A percentile compares a stretch with the other conserved stretches of the same genome.
phyloP scores from a whole-genome alignment of 2,329 filamentous ascomycete species.

The Phaeomoniella chlamydospora region DNA sequence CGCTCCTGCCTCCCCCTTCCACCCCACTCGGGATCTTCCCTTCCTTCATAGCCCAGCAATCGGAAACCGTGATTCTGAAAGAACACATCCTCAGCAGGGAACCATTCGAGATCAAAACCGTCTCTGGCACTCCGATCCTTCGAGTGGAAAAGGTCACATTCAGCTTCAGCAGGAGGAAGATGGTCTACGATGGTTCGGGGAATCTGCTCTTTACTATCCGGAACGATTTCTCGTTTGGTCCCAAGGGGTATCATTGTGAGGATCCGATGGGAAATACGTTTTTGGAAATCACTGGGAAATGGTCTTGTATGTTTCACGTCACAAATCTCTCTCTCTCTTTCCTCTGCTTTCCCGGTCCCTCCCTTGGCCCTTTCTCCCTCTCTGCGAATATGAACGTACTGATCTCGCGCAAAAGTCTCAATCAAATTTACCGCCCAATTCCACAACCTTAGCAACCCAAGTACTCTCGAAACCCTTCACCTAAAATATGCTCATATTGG shows the following conservation, averaged over 20 bases:
- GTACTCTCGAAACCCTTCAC: constrained; percentile 29
- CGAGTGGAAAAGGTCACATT: constrained; percentile 1
- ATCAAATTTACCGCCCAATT: constrained; percentile 30
- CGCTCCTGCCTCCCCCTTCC: constrained; percentile 2
- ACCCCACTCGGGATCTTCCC: background rate
- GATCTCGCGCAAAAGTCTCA: constrained; percentile 2
- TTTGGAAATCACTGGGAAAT: constrained; percentile 41
- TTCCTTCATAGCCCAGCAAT: background rate
- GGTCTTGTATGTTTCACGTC: constrained; percentile 28
- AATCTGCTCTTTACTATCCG: constrained; percentile 4
- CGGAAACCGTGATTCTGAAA: background rate
- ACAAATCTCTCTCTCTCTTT: background rate
- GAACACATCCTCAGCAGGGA: background rate
- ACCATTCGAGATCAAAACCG: constrained; percentile 1
- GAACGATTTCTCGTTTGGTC: constrained; percentile 3
- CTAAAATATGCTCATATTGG: constrained; percentile 51
- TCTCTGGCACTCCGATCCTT: background rate
- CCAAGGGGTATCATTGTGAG: constrained; percentile 14
- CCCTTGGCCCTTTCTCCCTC: constrained; percentile 2
- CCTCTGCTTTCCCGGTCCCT: constrained; percentile 8
- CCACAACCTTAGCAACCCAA: constrained; percentile 30
- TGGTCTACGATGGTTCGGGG: constrained; percentile 2
- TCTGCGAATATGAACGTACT: background rate
- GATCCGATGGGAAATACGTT: constrained; percentile 30
- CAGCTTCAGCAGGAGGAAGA: constrained; percentile 1